Evolutionary conservation across 192 early-diverging fungal genomes (phyloP), one percentile per base, ranked within the genome.

Genomic region (Mortierella antarctica): DNA sequence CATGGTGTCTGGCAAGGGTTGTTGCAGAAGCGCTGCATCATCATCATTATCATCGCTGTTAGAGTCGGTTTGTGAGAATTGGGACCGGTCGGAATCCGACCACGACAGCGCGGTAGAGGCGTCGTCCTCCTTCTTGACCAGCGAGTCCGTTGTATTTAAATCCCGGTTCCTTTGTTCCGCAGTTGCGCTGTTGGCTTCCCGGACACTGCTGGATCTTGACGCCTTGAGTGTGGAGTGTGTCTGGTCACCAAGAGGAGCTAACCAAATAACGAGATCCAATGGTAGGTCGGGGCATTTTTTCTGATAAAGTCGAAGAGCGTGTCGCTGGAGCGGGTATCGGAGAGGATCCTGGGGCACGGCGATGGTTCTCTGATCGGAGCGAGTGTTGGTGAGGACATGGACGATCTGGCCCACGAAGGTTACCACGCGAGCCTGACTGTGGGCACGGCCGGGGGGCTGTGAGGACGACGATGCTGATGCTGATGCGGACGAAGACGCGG

Each of bases 191-290:
- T 5, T 31, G 1, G 17, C 23, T 46, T 54, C 12, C 42, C 4
- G 23, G 49, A 54, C 18, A 1, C 13, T 20, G 54, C 54, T 55
- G 20, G 21, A 55, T 11, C 13, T 55, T 18, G 54, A 15, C 54
- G 15, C n/a, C 54, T n/a, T 20, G n/a, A 20, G 7, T 18, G 6
- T 5, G n/a, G 47, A 40, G 5, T 5, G 51, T 65, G 51, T 10
- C 18, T 51, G 52, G 31, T 31, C 31, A 31, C 31, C 31, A 1
- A 49, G 2, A 5, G 41, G 61, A 11, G 8, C 40, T 20, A 73
- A 21, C 71, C 71, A 73, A 6, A 65, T 44, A 15, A 73, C 21
- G 41, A 51, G 56, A 42, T 73, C 47, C 2, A 48, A 62, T 6
- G 54, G 31, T 7, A n/a, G 11, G n/a, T 47, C 71, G 5, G 64